A percentile compares a stretch with the other conserved stretches of the same genome.
Conservation (phyloP, 2,329 filamentous ascomycete genomes). For the Talaromyces sp. region DNA sequence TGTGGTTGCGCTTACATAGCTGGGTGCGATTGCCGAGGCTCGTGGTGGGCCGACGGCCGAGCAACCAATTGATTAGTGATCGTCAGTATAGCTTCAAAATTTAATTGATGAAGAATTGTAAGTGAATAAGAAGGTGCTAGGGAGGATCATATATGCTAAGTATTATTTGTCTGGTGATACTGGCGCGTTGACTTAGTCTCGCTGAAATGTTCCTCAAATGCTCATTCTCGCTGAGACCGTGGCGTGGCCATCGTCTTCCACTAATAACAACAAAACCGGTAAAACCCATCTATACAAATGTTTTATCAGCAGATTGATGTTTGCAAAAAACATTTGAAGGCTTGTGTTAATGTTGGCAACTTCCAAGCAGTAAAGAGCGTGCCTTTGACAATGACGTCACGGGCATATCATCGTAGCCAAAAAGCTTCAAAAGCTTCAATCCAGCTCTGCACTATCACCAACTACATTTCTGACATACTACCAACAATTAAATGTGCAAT, state of each 20-base stretch:
- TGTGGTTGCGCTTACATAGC: not conserved
- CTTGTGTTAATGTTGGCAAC: too few species aligned
- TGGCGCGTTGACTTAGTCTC: not conserved
- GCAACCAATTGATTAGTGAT: not conserved
- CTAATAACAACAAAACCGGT: not conserved
- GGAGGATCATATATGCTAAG: too few species aligned
- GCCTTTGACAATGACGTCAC: constrained; percentile 11
- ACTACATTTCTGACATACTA: not conserved
- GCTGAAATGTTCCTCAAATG: not conserved
- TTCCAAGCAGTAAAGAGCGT: too few species aligned
- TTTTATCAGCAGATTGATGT: not conserved
- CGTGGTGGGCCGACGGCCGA: not conserved
- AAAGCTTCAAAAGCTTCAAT: not conserved
- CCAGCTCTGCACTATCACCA: not conserved
- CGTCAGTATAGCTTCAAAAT: not conserved
- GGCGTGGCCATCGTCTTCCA: too few species aligned
- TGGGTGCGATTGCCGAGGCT: not conserved
- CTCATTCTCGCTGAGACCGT: not conserved
- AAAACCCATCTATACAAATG: not conserved
- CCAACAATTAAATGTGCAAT: not conserved
- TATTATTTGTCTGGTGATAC: not conserved
- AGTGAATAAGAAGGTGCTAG: too few species aligned
- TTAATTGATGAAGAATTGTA: not conserved
- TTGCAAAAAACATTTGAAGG: too few species aligned
- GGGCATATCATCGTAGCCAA: not conserved